A percentile compares a stretch with the other conserved stretches of the same genome.
Evolutionary conservation across 768 basidiomycete genomes (phyloP).

Genomic region (Phlegmacium glaucopus): DNA sequence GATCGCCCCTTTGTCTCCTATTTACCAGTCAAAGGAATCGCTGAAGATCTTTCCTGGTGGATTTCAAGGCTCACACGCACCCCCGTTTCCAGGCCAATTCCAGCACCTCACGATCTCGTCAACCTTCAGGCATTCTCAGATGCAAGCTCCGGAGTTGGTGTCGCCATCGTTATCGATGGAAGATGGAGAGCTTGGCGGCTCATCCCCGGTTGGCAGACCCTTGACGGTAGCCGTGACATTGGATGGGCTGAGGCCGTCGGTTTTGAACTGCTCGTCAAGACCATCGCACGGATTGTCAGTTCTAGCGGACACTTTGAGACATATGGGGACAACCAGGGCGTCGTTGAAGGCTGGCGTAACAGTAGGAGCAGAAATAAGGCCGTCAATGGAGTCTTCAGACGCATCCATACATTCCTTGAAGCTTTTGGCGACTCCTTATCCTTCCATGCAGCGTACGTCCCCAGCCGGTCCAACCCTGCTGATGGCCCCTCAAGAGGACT

Average conservation of each 20-base stretch:
- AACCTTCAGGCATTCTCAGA: conserved; percentile 32
- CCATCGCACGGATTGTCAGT: conserved; percentile 4
- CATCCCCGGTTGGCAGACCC: conserved; percentile 13
- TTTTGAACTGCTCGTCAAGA: conserved; percentile 29
- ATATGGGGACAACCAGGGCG: background rate
- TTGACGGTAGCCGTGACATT: conserved; percentile 30
- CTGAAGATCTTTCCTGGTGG: conserved; percentile 19
- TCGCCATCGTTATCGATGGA: conserved; percentile 20
- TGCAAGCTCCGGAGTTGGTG: conserved; percentile 27
- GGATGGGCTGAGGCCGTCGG: conserved; percentile 38
- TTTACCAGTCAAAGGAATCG: conserved; percentile 24
- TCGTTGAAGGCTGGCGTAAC: background rate
- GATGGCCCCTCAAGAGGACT: conserved; percentile 24
- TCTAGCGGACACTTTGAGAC: background rate
- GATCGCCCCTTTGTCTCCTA: conserved; percentile 20
- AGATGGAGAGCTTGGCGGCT: conserved; percentile 16
- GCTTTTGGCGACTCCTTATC: background rate
- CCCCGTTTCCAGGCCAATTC: conserved; percentile 17
- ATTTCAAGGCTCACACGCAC: conserved; percentile 31
- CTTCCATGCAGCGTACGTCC: conserved; percentile 14
- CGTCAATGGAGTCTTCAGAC: conserved; percentile 13
- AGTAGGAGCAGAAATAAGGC: background rate
- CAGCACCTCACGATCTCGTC: background rate
- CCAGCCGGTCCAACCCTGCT: conserved; percentile 21
- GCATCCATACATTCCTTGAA: background rate